Evolutionary conservation across 805 yeast species (phyloP), one percentile per base, ranked within the genome.

Genomic region (Metschnikowia anglica): DNA sequence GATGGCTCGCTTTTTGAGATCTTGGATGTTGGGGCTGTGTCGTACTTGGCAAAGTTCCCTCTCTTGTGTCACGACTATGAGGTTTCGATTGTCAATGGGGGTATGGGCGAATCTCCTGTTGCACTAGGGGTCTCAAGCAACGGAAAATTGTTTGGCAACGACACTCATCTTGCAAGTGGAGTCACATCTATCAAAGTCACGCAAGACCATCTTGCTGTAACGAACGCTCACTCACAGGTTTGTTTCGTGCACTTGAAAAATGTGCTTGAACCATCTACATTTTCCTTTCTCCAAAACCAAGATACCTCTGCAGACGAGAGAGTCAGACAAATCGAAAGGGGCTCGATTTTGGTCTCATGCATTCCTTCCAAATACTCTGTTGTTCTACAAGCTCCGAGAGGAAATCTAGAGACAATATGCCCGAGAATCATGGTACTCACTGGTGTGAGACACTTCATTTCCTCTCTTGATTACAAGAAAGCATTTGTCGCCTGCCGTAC

Each of bases 361-460:
- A 83, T 89, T 56, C 97, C 97, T 1, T 79, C 91, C 0, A 84
- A 79, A 42, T 81, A 89, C 43, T 76, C 90, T 0, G 89, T 95
- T 15, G 81, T 88, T 3, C 70, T 93, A 40, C 97, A 93, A 62
- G 97, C 97, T 4, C 95, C 95, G 46, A 78, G 99, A 61, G 99
- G 99, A 48, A 93, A 93, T 57, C 68, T 93, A 52, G 99, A 93
- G 63, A 89, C 98, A 0, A 85, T 93, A 15, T 83, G 80, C 56
- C 99, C 99, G 11, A 76, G 99, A 61, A 85, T 93, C 34, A 81
- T 93, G 85, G 95, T 91, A 3, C 68, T 93, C 29, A 76, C 86
- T 10, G 93, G 84, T 17, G 95, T 93, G 19, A 77, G 99, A 51
- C 71, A 75, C 25, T 74, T 75, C 51, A 88, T 93, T 47, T 70